Evolutionary conservation across 768 basidiomycete species (phyloP).

Genomic region (Lentinula boryana): DNA sequence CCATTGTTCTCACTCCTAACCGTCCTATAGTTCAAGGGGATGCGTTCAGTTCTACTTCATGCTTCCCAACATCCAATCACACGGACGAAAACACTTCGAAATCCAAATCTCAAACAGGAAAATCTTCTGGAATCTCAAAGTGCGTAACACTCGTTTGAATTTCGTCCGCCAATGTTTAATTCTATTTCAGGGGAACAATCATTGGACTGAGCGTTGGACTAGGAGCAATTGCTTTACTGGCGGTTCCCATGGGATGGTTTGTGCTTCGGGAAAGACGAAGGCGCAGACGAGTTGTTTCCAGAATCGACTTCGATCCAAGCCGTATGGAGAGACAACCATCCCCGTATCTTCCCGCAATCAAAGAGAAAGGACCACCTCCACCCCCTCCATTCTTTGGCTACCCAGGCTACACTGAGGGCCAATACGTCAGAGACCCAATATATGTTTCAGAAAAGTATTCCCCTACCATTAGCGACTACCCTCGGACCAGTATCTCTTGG

Average conservation of each 20-base stretch:
- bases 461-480: conserved; percentile 17
- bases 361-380: conserved; percentile 6
- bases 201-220: conserved; percentile 40
- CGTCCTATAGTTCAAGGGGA: conserved; percentile 23
- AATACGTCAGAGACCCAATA: conserved; percentile 25
- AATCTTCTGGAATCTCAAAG: conserved; percentile 10
- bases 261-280: conserved; percentile 34
- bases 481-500: conserved; percentile 6
- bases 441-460: conserved; percentile 27
- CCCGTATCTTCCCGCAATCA: not conserved
- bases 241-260: conserved; percentile 37
- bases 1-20: not conserved
- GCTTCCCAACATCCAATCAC: not conserved
- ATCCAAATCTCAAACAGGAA: conserved; percentile 12
- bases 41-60: conserved; percentile 5
- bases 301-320: conserved; percentile 17
- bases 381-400: conserved; percentile 3
- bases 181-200: conserved; percentile 30
- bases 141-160: conserved; percentile 5
- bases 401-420: conserved; percentile 3
- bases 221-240: conserved; percentile 31
- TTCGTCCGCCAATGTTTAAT: not conserved
- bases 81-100: conserved; percentile 7
- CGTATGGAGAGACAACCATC: conserved; percentile 16
- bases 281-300: conserved; percentile 17